Percentiles rank a stretch among this genome's conserved stretches.
phyloP scores from a whole-genome alignment of 176 grass and related monocot species.

The Zizania latifolia region DNA sequence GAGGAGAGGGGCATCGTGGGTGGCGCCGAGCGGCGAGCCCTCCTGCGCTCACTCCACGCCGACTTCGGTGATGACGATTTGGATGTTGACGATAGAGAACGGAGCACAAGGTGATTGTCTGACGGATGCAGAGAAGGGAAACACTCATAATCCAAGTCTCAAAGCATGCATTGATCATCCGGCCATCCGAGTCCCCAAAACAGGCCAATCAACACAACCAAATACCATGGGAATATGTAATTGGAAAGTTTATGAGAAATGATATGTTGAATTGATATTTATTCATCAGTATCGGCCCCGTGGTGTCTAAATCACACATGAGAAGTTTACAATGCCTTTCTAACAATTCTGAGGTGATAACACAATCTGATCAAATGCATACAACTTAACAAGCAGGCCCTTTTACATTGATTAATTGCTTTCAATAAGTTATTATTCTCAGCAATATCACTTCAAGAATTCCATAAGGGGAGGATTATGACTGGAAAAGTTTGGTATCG shows the following conservation, averaged over 20 bases:
- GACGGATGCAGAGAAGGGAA: too few species aligned
- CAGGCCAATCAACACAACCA: background rate
- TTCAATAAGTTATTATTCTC: background rate
- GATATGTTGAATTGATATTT: background rate
- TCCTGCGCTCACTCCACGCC: slow-evolving; percentile 28
- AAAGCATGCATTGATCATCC: background rate
- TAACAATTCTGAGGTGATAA: too few species aligned
- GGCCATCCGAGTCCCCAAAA: background rate
- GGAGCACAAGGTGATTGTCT: background rate
- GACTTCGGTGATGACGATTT: slow-evolving; percentile 21
- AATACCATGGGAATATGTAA: background rate
- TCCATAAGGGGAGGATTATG: background rate
- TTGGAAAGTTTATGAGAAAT: background rate
- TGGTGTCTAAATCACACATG: slow-evolving; percentile 8
- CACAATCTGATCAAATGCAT: too few species aligned
- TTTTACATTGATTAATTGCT: background rate
- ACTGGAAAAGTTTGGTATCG: background rate
- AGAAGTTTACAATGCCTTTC: background rate
- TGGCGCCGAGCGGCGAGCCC: slow-evolving; percentile 8
- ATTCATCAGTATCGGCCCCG: background rate
- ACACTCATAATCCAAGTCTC: too few species aligned
- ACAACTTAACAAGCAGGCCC: background rate
- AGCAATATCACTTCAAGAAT: background rate
- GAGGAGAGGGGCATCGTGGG: slow-evolving; percentile 39
- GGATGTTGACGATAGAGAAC: background rate